Percentiles rank a stretch among this genome's conserved stretches.
Evolutionary conservation across 768 basidiomycete species (phyloP).

Genomic region (Daedalea quercina): DNA sequence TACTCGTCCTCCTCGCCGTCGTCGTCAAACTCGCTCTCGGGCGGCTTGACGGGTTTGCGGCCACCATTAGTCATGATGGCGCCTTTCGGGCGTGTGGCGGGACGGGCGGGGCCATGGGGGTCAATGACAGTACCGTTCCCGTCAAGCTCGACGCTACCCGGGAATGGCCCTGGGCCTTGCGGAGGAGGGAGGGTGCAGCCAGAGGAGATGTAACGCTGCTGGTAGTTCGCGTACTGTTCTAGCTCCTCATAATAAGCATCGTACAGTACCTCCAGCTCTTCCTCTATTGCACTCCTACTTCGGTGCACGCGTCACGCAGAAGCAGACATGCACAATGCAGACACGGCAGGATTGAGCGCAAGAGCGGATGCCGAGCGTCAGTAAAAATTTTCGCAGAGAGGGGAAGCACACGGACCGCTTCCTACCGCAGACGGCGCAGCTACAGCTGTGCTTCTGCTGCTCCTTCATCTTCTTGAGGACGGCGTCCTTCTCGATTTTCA

Average conservation of each 20-base stretch:
- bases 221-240: constrained; percentile 97
- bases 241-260: constrained; percentile 99
- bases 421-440: constrained; percentile 92
- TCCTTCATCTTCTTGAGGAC: constrained; percentile 99
- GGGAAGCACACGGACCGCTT: constrained; percentile 70
- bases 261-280: constrained; percentile 99
- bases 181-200: constrained; percentile 88
- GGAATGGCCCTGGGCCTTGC: constrained; percentile 95
- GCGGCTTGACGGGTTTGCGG: constrained; percentile 40
- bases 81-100: constrained; percentile 22
- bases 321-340: constrained; percentile 10
- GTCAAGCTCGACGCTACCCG: constrained; percentile 95
- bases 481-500: constrained; percentile 97
- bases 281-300: constrained; percentile 90
- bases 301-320: constrained; percentile 10
- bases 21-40: constrained; percentile 62
- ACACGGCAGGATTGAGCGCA: constrained; percentile 14
- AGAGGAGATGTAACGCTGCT: constrained; percentile 91
- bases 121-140: constrained; percentile 73
- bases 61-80: constrained; percentile 27
- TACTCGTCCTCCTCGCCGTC: constrained; percentile 57
- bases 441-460: constrained; percentile 94
- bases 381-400: constrained; percentile 21
- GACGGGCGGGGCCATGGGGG: constrained; percentile 19
- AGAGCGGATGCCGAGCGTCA: constrained; percentile 8